Evolutionary conservation across 2,329 filamentous ascomycete species (phyloP), one percentile per base, ranked within the genome.

Genomic region (Aspergillus uvarum): DNA sequence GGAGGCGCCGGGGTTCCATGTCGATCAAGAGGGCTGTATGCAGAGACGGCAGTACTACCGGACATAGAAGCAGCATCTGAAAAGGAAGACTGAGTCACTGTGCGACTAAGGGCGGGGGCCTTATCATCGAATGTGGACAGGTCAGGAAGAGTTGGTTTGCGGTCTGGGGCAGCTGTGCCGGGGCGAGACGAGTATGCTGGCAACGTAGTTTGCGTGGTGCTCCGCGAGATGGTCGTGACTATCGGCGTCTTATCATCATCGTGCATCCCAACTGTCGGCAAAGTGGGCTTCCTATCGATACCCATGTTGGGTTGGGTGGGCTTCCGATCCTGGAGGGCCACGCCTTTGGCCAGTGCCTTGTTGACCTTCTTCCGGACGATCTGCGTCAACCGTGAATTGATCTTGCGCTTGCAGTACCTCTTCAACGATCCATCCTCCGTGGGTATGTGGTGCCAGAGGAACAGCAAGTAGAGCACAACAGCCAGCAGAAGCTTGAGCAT

Each of bases 371-470:
- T 85, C 57, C 87, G 87, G 4, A 98, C 93, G 65, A 98, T 95
- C 67, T 87, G 87, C 71, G 89, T 89, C 66, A 99, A 82, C 66
- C 92, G 84, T 69, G 86, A 88, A 77, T 96, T 96, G 73, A 96
- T 89, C 80, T 98, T 98, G 50, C 92, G 89, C 63, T 91, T 89
- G 74, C 95, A 98, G 78, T 96, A 99, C 26, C 88, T 87, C 5
- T 87, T 86, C 31, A 99, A 82, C 7, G 90, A 88, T 5, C 92
- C 91, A 70, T 97, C 92, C 11, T 86, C 82, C 38, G 85, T 84
- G 1, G 93, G 92, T 62, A 99, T 94, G 77, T 94, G 95, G 76
- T 95, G 90, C 85, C 90, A 96, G 5, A 99, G 83, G 75, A 96
- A 99, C 69, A 91, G 85, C 42, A 96, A 76, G 76, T 96, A 98